Base-by-base conservation (phyloP, 2,329 filamentous ascomycete genomes). In the Verticillium klebahnii region DNA sequence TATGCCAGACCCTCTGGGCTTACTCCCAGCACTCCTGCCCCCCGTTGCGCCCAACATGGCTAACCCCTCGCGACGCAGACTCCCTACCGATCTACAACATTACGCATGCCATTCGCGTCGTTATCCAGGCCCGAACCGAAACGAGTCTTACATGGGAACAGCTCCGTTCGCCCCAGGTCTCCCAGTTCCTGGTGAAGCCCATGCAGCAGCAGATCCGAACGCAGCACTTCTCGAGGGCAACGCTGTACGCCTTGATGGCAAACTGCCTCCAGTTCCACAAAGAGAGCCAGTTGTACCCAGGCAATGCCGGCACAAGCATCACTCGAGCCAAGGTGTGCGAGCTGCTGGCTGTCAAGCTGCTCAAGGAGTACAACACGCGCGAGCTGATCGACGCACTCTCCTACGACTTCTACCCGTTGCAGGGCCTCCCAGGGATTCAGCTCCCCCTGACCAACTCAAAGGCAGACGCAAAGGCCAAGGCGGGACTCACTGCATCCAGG, bases 131-230 rank as follows among this genome's bases (percentile, higher is more conserved):
- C 63, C 88, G 91, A 71, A 96, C 92, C 75, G 94, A 98, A 78
- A 97, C 93, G 1, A 94, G 92, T 0, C 79, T 98, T 58, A 89
- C 92, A 17, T 98, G 93, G 93, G 94, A 98, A 66, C 94, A 98
- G 74, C 82, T 98, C 65, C 87, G 93, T 66, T 96, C 93, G n/a
- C 94, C 94, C 3, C 94, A 98, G 73, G 89, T 98, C 61, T 97
- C 93, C 17, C 93, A 97, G 72, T 98, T 98, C 73, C 84, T 98
- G 39, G 85, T 97, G 72, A 97, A 97, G 79, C 94, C 94, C 2
- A 95, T 97, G 80, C 92, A 95, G 75, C 90, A 95, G 72, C 90
- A 94, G 73, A 93, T 97, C 65, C 88, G 89, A 64, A 82, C 86
- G 17, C 87, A 90, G 59, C 91, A 97, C 75, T 94, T 96, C 74